phyloP scores from a whole-genome alignment of 176 grass and related monocot genomes.

The Dactylis glomerata region DNA sequence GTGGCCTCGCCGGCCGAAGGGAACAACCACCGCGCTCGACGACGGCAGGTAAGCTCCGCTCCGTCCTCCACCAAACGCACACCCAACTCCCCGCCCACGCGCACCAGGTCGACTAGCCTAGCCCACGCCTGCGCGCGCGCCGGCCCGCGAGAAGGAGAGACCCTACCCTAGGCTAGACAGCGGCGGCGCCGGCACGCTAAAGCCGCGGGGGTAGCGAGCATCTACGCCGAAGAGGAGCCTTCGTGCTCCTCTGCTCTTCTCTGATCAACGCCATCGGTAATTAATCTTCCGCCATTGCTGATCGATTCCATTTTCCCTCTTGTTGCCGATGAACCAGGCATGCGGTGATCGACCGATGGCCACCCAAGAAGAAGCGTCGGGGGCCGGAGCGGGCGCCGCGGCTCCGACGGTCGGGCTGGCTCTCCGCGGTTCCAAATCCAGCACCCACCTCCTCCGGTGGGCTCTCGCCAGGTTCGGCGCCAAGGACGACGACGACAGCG shows the following conservation, averaged over 20 bases:
- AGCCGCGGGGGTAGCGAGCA: neutral
- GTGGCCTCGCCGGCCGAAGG: neutral
- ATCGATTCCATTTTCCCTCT: neutral
- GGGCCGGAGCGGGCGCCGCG: neutral
- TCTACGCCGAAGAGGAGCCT: neutral
- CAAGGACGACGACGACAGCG: neutral
- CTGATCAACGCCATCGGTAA: neutral
- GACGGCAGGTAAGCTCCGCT: neutral
- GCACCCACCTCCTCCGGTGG: conserved; percentile 12
- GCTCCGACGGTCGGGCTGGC: conserved; percentile 10
- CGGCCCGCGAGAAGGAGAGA: neutral
- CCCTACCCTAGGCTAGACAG: neutral
- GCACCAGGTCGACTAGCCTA: neutral
- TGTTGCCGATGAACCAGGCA: neutral
- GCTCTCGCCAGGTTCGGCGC: conserved; percentile 20
- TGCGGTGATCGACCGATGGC: neutral
- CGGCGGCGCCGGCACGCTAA: neutral
- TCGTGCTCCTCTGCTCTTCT: neutral
- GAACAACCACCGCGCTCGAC: neutral
- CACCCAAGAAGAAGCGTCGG: neutral
- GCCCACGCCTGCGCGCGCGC: no score
- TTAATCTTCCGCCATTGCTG: neutral
- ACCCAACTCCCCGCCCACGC: neutral
- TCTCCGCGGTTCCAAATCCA: neutral
- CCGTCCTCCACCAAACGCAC: neutral